Evolutionary conservation across 164 flowering plant genomes (phyloP), one percentile per base, ranked within the genome.

Genomic region (Kalanchoe fedtschenkoi): DNA sequence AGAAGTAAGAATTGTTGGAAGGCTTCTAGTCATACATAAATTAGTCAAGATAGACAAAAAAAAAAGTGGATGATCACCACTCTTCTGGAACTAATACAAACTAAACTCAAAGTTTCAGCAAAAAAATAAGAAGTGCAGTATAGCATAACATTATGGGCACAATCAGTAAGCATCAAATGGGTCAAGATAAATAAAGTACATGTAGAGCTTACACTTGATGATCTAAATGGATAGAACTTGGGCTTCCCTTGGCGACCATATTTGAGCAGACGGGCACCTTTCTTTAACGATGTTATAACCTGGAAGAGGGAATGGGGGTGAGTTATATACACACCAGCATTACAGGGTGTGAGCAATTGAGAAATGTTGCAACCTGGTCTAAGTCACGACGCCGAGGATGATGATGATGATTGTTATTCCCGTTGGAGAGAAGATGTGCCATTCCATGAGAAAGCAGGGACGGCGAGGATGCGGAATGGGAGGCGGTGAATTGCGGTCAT

Each of bases 191-290:
- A 37, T 37, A 37, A 37, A 37, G 13, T 37, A 37, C 22, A 47
- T n/a, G 54, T 47, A 47, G 64, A 29, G 32, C 61, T 70, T 76
- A 92, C 98, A 80, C 60, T 76, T 35, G 98, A 89, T 66, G 89
- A 87, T 80, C 87, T 84, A 66, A 92, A 87, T 35, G 90, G 91
- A 71, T 77, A 89, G 74, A 85, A 83, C 66, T 88, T 93, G 9
- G 98, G 98, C 76, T 93, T 89, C 63, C 98, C 98, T 67, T 93
- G 89, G 32, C 98, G 98, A 69, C 98, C 95, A 85, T 88, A 93
- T 72, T 93, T 93, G 56, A 93, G 86, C 66, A 93, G 75, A 54
- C 85, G 97, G 70, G 98, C 74, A 70, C 98, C 98, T 69, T 89
- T 92, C 79, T 92, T 92, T 76, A 92, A 64, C 62, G 87, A 84